A percentile compares a stretch with the other conserved stretches of the same genome.
phyloP scores from a whole-genome alignment of 108 stramenopile species.

The Cyclotella sp. region DNA sequence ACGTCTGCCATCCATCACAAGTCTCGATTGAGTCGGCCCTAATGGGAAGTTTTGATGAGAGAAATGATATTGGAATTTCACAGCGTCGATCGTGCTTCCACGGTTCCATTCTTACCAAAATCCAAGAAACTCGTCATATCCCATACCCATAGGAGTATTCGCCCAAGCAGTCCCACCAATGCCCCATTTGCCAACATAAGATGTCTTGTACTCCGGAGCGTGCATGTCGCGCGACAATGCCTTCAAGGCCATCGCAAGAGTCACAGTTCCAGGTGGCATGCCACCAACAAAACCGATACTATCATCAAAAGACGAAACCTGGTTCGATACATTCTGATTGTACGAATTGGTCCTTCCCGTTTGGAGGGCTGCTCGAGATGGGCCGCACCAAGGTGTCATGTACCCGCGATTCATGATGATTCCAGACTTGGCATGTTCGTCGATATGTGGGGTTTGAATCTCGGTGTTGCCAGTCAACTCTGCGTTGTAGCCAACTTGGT shows the following conservation, averaged over 20 bases:
- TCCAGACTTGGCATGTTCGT: not conserved
- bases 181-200: not conserved
- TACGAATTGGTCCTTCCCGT: not conserved
- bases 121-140: not conserved
- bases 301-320: not conserved
- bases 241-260: not conserved
- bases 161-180: not conserved
- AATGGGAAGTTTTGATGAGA: not conserved
- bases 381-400: not conserved
- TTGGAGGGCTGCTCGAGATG: not conserved
- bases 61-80: not conserved
- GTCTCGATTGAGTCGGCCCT: not conserved
- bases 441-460: not conserved
- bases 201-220: not conserved
- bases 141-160: slow-evolving; percentile 1
- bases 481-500: not conserved
- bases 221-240: not conserved
- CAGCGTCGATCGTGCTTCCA: not conserved
- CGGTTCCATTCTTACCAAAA: not conserved
- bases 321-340: not conserved
- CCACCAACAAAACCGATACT: not conserved
- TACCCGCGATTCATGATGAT: not conserved
- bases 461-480: not conserved
- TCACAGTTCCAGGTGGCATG: not conserved
- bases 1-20: not conserved